These are phyloP conservation scores for Stramenopiles sp. DNA, from an alignment of 352 stramenopile species.

Conservation along the genomic window DNA sequence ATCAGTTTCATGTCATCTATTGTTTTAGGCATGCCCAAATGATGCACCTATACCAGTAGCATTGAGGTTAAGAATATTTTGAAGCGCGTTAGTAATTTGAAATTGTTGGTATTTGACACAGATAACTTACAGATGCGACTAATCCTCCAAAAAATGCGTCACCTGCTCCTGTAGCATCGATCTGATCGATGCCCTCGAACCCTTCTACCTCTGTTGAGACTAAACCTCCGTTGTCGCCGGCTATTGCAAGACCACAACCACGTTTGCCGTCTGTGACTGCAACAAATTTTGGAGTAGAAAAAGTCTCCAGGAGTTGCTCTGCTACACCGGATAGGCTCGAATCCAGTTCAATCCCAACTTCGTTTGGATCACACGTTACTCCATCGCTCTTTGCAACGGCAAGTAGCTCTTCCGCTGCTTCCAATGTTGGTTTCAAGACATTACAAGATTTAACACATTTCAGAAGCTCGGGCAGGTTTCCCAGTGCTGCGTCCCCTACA, in stretches of 20 bases:
- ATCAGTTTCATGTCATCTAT: background rate
- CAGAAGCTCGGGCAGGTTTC: constrained; percentile 15
- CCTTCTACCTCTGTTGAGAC: constrained; percentile 13
- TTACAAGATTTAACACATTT: constrained; percentile 5
- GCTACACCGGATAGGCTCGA: background rate
- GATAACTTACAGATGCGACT: constrained; percentile 18
- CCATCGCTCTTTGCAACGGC: constrained; percentile 15
- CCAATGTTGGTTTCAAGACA: constrained; percentile 11
- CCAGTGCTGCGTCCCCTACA: constrained; percentile 18
- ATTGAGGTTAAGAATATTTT: too few relatives aligned
- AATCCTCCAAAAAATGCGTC: constrained; percentile 22
- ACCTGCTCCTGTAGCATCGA: constrained; percentile 20
- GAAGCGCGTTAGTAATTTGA: too few relatives aligned
- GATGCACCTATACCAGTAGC: too few relatives aligned
- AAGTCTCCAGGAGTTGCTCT: background rate
- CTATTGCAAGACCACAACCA: constrained; percentile 13
- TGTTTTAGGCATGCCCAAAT: background rate
- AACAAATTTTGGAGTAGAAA: constrained; percentile 17
- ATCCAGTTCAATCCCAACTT: background rate
- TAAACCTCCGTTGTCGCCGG: constrained; percentile 11
- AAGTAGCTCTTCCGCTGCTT: constrained; percentile 11
- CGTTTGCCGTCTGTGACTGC: constrained; percentile 19
- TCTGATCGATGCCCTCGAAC: constrained; percentile 18
- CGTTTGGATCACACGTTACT: background rate
- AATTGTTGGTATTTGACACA: too few relatives aligned